phyloP scores from a whole-genome alignment of 805 yeast genomes.

The Scheffersomyces stipitis region DNA sequence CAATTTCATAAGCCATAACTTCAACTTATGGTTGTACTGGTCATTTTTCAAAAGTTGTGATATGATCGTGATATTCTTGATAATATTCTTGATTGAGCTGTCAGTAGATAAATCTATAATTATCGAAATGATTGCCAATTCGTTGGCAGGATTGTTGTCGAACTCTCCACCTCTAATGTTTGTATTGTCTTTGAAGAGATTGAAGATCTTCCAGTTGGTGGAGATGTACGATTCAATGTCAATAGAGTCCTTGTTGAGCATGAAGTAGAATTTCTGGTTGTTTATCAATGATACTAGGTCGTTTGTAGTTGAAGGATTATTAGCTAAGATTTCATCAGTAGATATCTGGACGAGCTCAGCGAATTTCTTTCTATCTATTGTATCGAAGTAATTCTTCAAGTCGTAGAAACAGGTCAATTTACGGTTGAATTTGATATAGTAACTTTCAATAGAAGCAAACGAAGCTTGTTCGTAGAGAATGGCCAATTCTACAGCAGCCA shows the following conservation, averaged over 20 bases:
- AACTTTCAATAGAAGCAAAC: slow-evolving; percentile 32
- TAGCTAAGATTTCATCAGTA: background rate
- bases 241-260: slow-evolving; percentile 10
- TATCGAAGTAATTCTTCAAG: slow-evolving; percentile 34
- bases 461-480: slow-evolving; percentile 19
- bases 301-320: slow-evolving; percentile 4
- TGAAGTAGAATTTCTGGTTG: slow-evolving; percentile 48
- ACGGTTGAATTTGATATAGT: slow-evolving; percentile 46
- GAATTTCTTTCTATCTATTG: background rate
- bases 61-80: slow-evolving; percentile 51
- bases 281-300: slow-evolving; percentile 33
- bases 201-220: slow-evolving; percentile 26
- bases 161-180: slow-evolving; percentile 46
- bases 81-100: slow-evolving; percentile 21
- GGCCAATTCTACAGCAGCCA: slow-evolving; percentile 54
- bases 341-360: background rate
- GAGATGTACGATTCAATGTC: slow-evolving; percentile 2
- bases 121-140: slow-evolving; percentile 58
- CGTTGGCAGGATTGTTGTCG: slow-evolving; percentile 73
- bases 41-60: slow-evolving; percentile 57
- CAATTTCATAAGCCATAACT: slow-evolving; percentile 68
- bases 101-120: slow-evolving; percentile 16
- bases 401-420: slow-evolving; percentile 71
- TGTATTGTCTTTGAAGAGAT: slow-evolving; percentile 28
- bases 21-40: slow-evolving; percentile 68